A percentile compares a stretch with the other conserved stretches of the same genome.
Evolutionary conservation across 306 rosid genomes (phyloP).

Genomic region (Prunus dulcis): DNA sequence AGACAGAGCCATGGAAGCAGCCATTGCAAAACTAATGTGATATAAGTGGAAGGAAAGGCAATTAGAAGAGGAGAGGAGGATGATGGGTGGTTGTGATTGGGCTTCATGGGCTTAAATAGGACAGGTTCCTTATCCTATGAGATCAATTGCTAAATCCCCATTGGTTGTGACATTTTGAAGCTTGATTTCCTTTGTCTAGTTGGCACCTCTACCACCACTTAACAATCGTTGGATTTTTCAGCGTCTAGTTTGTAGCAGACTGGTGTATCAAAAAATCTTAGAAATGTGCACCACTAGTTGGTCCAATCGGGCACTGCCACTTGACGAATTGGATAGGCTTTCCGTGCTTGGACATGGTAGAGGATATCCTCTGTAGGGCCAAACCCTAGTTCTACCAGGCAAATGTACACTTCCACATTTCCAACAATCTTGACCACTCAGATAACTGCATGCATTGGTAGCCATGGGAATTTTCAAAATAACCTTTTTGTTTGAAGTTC

Average conservation of each 20-base stretch:
- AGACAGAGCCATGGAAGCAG: slow-evolving; percentile 71
- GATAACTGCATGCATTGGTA: not conserved
- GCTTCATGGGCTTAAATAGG: not conserved
- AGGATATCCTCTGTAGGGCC: slow-evolving; percentile 8
- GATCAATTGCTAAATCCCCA: slow-evolving; percentile 24
- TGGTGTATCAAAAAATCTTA: not conserved
- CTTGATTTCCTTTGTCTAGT: slow-evolving; percentile 5
- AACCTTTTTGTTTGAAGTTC: no score
- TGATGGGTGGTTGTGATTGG: slow-evolving; percentile 9
- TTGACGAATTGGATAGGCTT: not conserved
- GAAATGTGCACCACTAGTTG: not conserved
- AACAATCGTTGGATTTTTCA: not conserved
- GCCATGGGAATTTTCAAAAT: not conserved
- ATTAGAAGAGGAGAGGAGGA: slow-evolving; percentile 1
- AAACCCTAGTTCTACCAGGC: not conserved
- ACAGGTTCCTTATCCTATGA: slow-evolving; percentile 25
- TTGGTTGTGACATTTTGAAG: slow-evolving; percentile 29
- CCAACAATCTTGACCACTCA: not conserved
- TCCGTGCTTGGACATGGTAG: not conserved
- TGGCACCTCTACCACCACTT: slow-evolving; percentile 24
- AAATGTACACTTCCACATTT: not conserved
- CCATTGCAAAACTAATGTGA: slow-evolving; percentile 31
- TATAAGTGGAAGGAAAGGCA: not conserved
- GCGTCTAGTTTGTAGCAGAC: not conserved
- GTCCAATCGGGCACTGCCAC: not conserved